A percentile compares a stretch with the other conserved stretches of the same genome.
Evolutionary conservation across 495 filamentous ascomycete species (phyloP).

Genomic region (Aspergillus coremiiformis): DNA sequence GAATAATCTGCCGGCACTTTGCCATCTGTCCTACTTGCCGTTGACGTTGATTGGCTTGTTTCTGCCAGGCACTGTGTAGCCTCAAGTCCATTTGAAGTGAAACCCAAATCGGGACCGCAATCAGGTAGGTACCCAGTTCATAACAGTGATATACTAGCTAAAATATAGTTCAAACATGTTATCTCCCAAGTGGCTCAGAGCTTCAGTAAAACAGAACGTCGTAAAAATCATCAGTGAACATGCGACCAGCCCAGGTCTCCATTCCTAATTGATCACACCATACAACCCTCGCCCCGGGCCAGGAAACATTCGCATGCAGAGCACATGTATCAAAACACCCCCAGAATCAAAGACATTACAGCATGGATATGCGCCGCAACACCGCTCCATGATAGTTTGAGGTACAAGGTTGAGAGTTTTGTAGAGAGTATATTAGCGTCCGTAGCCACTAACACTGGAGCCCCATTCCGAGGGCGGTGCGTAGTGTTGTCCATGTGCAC

Average conservation of each 20-base stretch:
- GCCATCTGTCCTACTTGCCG: not conserved
- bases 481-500: conserved; percentile 39
- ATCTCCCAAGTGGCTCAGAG: not conserved
- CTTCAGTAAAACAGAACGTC: not conserved
- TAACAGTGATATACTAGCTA: not conserved
- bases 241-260: not conserved
- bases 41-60: not conserved
- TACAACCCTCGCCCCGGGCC: not conserved
- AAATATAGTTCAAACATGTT: conserved; percentile 1
- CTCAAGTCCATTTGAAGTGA: not conserved
- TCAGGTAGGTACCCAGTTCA: too few species aligned
- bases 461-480: conserved; percentile 20
- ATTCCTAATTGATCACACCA: conserved; percentile 1
- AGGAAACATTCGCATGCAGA: conserved; percentile 1
- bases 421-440: conserved; percentile 14
- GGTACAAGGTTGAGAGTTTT: conserved; percentile 18
- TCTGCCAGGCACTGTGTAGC: not conserved
- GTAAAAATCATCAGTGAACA: conserved; percentile 3
- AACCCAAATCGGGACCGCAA: not conserved
- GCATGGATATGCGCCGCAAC: conserved; percentile 26
- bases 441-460: conserved; percentile 21
- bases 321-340: not conserved
- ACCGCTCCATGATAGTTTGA: conserved; percentile 33
- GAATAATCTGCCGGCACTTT: not conserved
- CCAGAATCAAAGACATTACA: conserved; percentile 16